Evolutionary conservation across 371 early-diverging fungal species (phyloP).

Genomic region (Rhizomucor miehei): DNA sequence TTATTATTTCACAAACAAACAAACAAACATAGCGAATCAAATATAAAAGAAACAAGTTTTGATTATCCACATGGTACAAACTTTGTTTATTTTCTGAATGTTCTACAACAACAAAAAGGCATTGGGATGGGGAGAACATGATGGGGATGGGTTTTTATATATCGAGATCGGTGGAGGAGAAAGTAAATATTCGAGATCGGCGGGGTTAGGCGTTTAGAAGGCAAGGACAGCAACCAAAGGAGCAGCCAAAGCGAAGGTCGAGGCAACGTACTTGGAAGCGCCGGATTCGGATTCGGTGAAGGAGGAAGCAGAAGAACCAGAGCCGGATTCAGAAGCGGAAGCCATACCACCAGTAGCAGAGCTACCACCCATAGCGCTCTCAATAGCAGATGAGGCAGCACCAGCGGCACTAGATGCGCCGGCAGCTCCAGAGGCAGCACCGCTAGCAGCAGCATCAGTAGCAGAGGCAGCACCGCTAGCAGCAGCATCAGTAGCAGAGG

Average conservation of each 20-base stretch:
- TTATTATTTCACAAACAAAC: no score
- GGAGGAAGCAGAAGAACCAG: slow-evolving; percentile 6
- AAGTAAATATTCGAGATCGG: no score
- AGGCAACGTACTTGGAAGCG: slow-evolving; percentile 11
- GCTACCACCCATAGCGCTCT: no score
- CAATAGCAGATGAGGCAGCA: slow-evolving; percentile 3
- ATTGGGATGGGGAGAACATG: no score
- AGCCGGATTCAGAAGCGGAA: slow-evolving; percentile 5
- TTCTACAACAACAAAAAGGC: no score
- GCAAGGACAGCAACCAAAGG: slow-evolving; percentile 7
- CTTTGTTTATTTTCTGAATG: no score
- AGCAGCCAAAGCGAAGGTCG: slow-evolving; percentile 10
- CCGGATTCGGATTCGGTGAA: slow-evolving; percentile 5
- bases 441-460: neutral
- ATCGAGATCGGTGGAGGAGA: no score
- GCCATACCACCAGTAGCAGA: slow-evolving; percentile 4
- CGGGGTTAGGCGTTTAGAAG: no score
- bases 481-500: slow-evolving; percentile 4
- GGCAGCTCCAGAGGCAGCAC: slow-evolving; percentile 4
- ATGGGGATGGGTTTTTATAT: no score
- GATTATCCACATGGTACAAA: no score
- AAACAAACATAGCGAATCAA: no score
- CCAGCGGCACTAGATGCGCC: slow-evolving; percentile 1
- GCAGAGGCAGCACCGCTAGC: neutral
- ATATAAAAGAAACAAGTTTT: no score